Evolutionary conservation across 2,329 filamentous ascomycete species (phyloP).

Genomic region (Hypoxylon sp.): DNA sequence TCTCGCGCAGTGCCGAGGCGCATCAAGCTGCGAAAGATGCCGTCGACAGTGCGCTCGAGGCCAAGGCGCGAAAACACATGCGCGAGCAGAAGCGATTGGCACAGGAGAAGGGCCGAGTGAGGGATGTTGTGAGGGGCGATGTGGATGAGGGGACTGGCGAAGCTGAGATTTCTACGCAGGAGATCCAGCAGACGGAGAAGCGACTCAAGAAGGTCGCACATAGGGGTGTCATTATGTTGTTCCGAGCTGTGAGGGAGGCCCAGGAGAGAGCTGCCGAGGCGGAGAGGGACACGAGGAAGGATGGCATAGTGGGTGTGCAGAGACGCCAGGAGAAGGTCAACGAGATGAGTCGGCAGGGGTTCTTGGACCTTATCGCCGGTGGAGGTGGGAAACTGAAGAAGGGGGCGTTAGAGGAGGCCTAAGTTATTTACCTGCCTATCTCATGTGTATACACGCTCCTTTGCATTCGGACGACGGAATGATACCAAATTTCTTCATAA

Average conservation of each 20-base stretch:
- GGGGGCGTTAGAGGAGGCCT: slow-evolving; percentile 66
- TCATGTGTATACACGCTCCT: slow-evolving; percentile 1
- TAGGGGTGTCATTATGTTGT: slow-evolving; percentile 92
- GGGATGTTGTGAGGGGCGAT: slow-evolving; percentile 78
- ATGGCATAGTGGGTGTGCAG: slow-evolving; percentile 79
- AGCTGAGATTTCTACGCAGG: slow-evolving; percentile 58
- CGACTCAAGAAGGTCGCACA: slow-evolving; percentile 86
- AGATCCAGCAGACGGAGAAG: slow-evolving; percentile 76
- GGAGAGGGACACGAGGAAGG: slow-evolving; percentile 71
- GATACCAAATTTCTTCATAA: slow-evolving; percentile 32
- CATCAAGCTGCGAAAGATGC: slow-evolving; percentile 75
- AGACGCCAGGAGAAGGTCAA: slow-evolving; percentile 87
- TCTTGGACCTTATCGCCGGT: slow-evolving; percentile 85
- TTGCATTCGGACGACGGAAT: slow-evolving; percentile 13
- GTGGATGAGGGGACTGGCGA: slow-evolving; percentile 60
- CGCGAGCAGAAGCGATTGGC: slow-evolving; percentile 81
- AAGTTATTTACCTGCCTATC: slow-evolving; percentile 28
- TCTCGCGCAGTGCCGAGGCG: slow-evolving; percentile 81
- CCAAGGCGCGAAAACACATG: slow-evolving; percentile 80
- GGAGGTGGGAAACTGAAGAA: slow-evolving; percentile 68
- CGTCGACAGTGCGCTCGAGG: slow-evolving; percentile 79
- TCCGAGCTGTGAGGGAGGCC: slow-evolving; percentile 92
- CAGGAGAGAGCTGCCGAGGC: slow-evolving; percentile 89
- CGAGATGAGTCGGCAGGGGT: slow-evolving; percentile 97
- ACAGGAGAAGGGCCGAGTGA: slow-evolving; percentile 85